Base-by-base conservation (phyloP, 257 asterid genomes). In the Marsdenia floribunda region DNA sequence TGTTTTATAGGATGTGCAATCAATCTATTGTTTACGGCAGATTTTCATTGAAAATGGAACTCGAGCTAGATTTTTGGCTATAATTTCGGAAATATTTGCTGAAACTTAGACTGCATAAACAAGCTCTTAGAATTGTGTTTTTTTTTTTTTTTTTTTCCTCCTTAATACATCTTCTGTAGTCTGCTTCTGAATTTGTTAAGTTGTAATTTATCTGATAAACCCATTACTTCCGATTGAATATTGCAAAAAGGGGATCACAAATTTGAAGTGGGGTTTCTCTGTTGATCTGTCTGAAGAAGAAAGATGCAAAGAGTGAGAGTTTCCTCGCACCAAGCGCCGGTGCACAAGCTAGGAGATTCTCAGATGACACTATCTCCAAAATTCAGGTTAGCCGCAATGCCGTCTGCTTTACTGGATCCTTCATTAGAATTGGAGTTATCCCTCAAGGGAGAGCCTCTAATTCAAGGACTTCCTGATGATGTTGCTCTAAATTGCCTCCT, bases 391-490 rank as follows among this genome's bases (percentile, higher is more conserved):
- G 93, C 90, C 67, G 75, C 96, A 21, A 78, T 42, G 40, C 82
- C 78, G 21, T 84, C 96, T 26, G 70, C 88, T 29, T 73, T 89
- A 73, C 82, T 83, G 6, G 93, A 87, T 81, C 86, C 87, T 57
- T 80, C 85, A 3, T 52, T 83, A 67, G 96, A 89, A 38, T 52
- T 77, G 9, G 87, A 89, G 57, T 74, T 85, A 37, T 86, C 87
- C 47, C 44, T 54, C 60, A 79, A 64, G 47, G 91, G 93, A 33
- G 96, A 89, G 83, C 86, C 92, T 21, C 84, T 92, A 35, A 88
- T 95, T 70, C 96, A 97, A 0, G 96, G 99, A 37, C 92, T 95
- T 67, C 98, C 99, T 0, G 99, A 95, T 83, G 97, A 95, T 78
- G 85, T 95, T n/a, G 91, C 98, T 9, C 87, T 89, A 18, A 90